Conservation (phyloP, 768 basidiomycete genomes). For the Boletus reticuloceps region DNA sequence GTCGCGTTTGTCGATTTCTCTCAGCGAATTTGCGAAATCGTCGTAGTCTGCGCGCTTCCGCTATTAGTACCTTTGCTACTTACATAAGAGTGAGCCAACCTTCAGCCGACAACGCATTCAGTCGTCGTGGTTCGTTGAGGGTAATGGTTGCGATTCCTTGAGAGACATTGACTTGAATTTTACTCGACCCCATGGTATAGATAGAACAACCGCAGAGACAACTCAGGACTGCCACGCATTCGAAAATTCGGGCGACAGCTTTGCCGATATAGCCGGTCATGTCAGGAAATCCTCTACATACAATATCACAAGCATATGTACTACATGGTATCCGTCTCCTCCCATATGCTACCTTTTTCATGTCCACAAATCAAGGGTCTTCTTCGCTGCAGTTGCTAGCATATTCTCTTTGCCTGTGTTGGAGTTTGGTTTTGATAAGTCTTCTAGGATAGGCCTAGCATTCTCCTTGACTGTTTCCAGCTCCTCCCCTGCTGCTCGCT, state of each 20-base stretch:
- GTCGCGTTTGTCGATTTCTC: constrained; percentile 54
- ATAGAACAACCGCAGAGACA: neutral
- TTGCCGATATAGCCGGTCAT: constrained; percentile 9
- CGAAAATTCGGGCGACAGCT: neutral
- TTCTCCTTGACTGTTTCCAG: constrained; percentile 50
- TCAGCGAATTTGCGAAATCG: constrained; percentile 53
- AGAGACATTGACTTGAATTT: constrained; percentile 46
- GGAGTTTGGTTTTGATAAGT: constrained; percentile 37
- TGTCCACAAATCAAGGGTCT: constrained; percentile 42
- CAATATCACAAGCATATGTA: no score
- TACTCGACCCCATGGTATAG: constrained; percentile 39
- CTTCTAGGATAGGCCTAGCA: constrained; percentile 50
- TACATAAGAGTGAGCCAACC: constrained; percentile 25
- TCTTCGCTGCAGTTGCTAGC: constrained; percentile 39
- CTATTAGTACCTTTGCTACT: neutral
- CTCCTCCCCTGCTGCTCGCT: constrained; percentile 48
- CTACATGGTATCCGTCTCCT: neutral
- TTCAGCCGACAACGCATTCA: constrained; percentile 59
- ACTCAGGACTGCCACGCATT: neutral
- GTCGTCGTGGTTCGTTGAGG: constrained; percentile 53
- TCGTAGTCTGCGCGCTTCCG: constrained; percentile 50
- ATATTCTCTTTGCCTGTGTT: constrained; percentile 35
- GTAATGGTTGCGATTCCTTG: constrained; percentile 68
- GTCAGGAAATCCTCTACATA: no score
- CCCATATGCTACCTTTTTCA: neutral